Evolutionary conservation across 768 basidiomycete genomes (phyloP).

Genomic region (Lanmaoa pseudosensibilis): DNA sequence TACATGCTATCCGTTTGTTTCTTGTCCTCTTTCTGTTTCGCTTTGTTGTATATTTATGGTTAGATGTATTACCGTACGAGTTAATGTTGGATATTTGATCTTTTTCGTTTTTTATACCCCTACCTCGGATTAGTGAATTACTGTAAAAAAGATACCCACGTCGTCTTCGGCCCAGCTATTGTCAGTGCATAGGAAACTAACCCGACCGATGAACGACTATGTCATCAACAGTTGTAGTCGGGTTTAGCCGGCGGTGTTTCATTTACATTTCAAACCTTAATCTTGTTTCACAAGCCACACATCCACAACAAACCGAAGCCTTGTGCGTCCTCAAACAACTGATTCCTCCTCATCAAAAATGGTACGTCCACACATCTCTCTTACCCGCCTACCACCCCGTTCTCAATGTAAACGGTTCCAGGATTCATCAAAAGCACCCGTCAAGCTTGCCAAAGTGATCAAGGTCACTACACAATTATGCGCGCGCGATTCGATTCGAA

Average conservation of each 20-base stretch:
- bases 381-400: not conserved
- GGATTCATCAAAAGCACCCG: conserved; percentile 88
- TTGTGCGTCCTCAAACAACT: not conserved
- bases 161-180: not conserved
- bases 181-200: not conserved
- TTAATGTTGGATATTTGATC: conserved; percentile 9
- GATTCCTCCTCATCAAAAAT: conserved; percentile 17
- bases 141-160: conserved; percentile 10
- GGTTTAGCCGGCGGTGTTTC: conserved; percentile 23
- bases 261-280: conserved; percentile 19
- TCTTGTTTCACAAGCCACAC: conserved; percentile 12
- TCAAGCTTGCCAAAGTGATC: conserved; percentile 97
- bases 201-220: too few relatives aligned
- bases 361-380: conserved; percentile 17
- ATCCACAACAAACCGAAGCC: conserved; percentile 9
- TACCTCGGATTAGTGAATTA: not conserved
- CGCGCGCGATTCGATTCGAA: not conserved
- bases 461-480: conserved; percentile 56
- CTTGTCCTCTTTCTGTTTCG: conserved; percentile 2
- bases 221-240: too few relatives aligned
- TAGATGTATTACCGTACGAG: conserved; percentile 16
- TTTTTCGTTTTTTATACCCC: not conserved
- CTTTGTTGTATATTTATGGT: conserved; percentile 20
- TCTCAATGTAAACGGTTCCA: conserved; percentile 26
- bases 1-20: conserved; percentile 21